A percentile compares a stretch with the other conserved stretches of the same genome.
These are phyloP conservation scores for Brassica carinata DNA, from an alignment of 345 rosid genomes.

Conservation along the genomic window DNA sequence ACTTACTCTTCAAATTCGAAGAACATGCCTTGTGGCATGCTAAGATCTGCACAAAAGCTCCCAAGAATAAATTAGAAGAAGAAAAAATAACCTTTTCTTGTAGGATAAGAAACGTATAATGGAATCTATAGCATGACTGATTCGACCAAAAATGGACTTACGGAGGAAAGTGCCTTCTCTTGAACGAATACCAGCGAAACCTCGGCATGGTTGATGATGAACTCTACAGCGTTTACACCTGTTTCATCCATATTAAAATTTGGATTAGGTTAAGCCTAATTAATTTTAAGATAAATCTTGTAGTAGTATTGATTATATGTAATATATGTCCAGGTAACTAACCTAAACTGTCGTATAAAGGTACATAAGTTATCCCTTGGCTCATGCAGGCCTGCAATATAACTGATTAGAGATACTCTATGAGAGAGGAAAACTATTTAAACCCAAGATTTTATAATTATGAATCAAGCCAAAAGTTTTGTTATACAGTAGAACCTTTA, in stretches of 20 bases:
- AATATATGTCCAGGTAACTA: slow-evolving; percentile 43
- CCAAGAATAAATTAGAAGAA: not conserved
- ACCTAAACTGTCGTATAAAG: slow-evolving; percentile 90
- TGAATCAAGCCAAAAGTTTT: not conserved
- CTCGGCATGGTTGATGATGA: slow-evolving; percentile 91
- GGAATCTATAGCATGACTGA: not conserved
- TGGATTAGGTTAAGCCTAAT: not conserved
- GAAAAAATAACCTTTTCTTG: slow-evolving; percentile 13
- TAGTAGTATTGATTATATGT: slow-evolving; percentile 44
- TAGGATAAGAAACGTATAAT: slow-evolving; percentile 8
- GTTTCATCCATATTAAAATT: slow-evolving; percentile 24
- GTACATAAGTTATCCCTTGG: slow-evolving; percentile 78
- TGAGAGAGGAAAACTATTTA: not conserved
- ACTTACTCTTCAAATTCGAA: slow-evolving; percentile 69
- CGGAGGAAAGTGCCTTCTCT: slow-evolving; percentile 75
- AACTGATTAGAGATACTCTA: slow-evolving; percentile 9
- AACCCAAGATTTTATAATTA: not conserved
- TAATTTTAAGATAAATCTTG: not conserved
- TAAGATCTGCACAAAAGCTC: slow-evolving; percentile 56
- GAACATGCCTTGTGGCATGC: slow-evolving; percentile 70
- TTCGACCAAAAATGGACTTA: slow-evolving; percentile 37
- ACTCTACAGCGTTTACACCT: slow-evolving; percentile 94
- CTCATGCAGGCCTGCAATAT: slow-evolving; percentile 73
- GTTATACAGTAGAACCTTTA: too few relatives aligned
- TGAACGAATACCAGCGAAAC: slow-evolving; percentile 78